Percentiles rank a stretch among this genome's conserved stretches.
These are phyloP conservation scores for Ensete glaucum DNA, from an alignment of 176 grass and related monocot genomes.

Conservation along the genomic window DNA sequence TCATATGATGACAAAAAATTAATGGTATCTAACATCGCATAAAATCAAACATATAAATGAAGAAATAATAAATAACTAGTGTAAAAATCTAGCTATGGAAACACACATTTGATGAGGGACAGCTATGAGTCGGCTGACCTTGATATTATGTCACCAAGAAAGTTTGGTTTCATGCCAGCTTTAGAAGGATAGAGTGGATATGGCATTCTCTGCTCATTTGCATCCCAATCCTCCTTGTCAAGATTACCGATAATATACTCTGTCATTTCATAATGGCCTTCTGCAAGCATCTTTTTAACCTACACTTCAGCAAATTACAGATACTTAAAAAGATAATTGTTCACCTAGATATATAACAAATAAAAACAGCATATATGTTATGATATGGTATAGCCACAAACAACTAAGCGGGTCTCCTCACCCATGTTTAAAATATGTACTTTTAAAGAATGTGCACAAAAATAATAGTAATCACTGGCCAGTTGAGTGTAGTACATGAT, in stretches of 20 bases:
- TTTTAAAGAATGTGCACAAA: background rate
- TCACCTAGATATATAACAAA: background rate
- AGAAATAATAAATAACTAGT: background rate
- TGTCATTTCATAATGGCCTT: slow-evolving; percentile 69
- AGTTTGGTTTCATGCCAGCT: slow-evolving; percentile 51
- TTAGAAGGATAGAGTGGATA: slow-evolving; percentile 89
- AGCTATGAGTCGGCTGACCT: slow-evolving; percentile 36
- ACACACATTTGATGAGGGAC: background rate
- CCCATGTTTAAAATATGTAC: background rate
- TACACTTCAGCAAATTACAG: slow-evolving; percentile 5
- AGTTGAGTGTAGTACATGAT: background rate
- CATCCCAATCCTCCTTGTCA: slow-evolving; percentile 43
- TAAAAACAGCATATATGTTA: background rate
- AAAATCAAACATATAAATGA: background rate
- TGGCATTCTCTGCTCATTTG: slow-evolving; percentile 56
- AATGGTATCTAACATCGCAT: background rate
- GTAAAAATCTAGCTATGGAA: background rate
- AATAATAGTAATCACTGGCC: background rate
- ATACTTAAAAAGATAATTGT: background rate
- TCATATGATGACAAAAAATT: background rate
- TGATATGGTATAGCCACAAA: background rate
- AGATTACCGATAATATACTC: slow-evolving; percentile 62
- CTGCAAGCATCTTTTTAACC: slow-evolving; percentile 45
- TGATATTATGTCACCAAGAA: slow-evolving; percentile 50
- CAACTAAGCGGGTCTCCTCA: background rate